A percentile compares a stretch with the other conserved stretches of the same genome.
phyloP scores from a whole-genome alignment of 306 rosid genomes.

The Cyclanthera cordifolia region DNA sequence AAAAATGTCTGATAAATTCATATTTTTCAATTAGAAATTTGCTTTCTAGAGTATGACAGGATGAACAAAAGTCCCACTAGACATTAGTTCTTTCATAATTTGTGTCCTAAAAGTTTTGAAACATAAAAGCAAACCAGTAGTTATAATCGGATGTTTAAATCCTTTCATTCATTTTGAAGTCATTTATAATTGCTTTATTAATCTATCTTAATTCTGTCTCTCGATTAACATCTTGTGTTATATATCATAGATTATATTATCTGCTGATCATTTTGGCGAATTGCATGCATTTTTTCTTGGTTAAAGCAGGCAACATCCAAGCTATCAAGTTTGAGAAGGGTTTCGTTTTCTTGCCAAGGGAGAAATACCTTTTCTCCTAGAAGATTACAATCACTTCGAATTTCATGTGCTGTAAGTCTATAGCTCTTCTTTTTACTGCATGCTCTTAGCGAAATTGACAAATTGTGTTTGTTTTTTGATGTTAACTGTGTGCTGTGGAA shows the following conservation, averaged over 20 bases:
- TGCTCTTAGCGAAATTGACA: neutral
- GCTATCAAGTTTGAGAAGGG: slow-evolving; percentile 17
- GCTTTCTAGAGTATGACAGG: neutral
- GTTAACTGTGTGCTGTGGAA: slow-evolving; percentile 6
- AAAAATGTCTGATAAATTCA: neutral
- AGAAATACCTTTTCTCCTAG: slow-evolving; percentile 30
- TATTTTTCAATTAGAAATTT: neutral
- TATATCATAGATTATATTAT: neutral
- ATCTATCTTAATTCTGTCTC: neutral
- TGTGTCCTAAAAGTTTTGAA: neutral
- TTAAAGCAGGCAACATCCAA: slow-evolving; percentile 31
- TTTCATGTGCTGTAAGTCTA: slow-evolving; percentile 54
- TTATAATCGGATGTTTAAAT: neutral
- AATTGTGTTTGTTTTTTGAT: neutral
- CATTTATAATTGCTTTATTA: neutral
- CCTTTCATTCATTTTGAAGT: neutral
- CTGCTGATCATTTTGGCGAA: neutral
- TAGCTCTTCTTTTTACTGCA: neutral
- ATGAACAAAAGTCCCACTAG: neutral
- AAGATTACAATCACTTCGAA: slow-evolving; percentile 23
- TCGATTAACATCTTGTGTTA: neutral
- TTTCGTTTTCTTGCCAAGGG: slow-evolving; percentile 26
- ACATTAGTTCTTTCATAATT: neutral
- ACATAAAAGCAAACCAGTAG: neutral
- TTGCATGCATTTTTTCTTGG: neutral